Conservation (phyloP, 2,329 filamentous ascomycete genomes). For the Ramularia endophylla region DNA sequence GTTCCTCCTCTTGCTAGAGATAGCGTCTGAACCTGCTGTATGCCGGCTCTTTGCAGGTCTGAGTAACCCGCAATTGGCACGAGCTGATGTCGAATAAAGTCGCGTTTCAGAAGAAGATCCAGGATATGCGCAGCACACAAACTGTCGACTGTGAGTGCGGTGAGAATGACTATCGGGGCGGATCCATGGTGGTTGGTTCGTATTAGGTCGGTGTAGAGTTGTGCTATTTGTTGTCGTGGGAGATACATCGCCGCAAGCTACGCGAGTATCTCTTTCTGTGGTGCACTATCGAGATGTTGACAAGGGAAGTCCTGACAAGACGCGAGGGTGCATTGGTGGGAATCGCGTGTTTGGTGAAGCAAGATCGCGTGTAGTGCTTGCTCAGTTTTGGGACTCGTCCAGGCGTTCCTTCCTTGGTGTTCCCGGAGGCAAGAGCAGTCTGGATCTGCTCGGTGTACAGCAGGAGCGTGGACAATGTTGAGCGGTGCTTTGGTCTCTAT, state of each 20-base stretch:
- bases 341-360: no score
- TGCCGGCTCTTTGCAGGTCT: constrained; percentile 74
- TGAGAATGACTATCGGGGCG: constrained; percentile 83
- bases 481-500: no score
- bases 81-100: constrained; percentile 97
- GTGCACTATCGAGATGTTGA: no score
- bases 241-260: constrained; percentile 69
- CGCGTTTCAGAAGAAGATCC: constrained; percentile 86
- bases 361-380: no score
- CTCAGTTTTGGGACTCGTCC: no score
- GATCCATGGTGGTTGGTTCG: constrained; percentile 82
- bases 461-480: no score
- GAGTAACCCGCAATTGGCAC: constrained; percentile 90
- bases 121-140: constrained; percentile 94
- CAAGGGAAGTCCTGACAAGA: no score
- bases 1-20: constrained; percentile 76
- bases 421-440: no score
- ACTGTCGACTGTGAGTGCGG: constrained; percentile 89
- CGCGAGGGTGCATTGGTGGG: background rate
- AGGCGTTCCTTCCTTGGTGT: no score
- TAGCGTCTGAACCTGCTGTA: constrained; percentile 76
- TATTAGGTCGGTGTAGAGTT: constrained; percentile 85
- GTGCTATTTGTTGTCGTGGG: constrained; percentile 79
- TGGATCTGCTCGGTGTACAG: no score
- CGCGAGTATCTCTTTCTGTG: no score